Evolutionary conservation across 2,329 filamentous ascomycete species (phyloP).

Genomic region (Exophiala dermatitidis): DNA sequence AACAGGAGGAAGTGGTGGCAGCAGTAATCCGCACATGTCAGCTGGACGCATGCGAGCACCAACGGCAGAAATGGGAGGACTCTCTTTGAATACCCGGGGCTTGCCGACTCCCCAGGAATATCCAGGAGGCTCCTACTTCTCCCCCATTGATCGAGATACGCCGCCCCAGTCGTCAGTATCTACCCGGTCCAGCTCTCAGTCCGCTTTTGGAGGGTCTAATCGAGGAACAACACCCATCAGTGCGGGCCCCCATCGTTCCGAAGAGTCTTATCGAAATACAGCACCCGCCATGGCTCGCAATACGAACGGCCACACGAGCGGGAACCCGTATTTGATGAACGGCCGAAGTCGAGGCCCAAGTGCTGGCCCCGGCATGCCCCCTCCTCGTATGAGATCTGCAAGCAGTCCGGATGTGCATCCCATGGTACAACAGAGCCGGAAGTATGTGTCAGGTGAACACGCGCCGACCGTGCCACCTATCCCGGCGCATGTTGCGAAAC

Average conservation of each 20-base stretch:
- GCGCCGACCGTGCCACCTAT: slow-evolving; percentile 71
- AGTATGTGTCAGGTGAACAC: slow-evolving; percentile 43
- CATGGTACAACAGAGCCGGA: slow-evolving; percentile 45
- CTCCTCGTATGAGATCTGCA: slow-evolving; percentile 71
- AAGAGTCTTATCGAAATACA: slow-evolving; percentile 73
- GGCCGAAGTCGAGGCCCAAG: slow-evolving; percentile 34
- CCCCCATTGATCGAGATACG: slow-evolving; percentile 61
- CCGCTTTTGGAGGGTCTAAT: slow-evolving; percentile 70
- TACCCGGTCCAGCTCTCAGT: slow-evolving; percentile 44
- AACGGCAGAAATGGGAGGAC: slow-evolving; percentile 14
- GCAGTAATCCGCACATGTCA: slow-evolving; percentile 21
- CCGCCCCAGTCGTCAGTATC: slow-evolving; percentile 46
- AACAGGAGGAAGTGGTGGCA: slow-evolving; percentile 53
- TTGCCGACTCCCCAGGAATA: slow-evolving; percentile 54
- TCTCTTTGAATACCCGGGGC: slow-evolving; percentile 23
- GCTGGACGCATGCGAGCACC: slow-evolving; percentile 21
- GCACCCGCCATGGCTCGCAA: slow-evolving; percentile 76
- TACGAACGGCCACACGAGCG: slow-evolving; percentile 57
- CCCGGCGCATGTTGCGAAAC: slow-evolving; percentile 59
- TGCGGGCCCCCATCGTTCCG: slow-evolving; percentile 59
- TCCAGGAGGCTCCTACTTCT: slow-evolving; percentile 83
- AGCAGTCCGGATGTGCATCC: slow-evolving; percentile 91
- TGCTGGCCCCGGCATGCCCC: slow-evolving; percentile 8
- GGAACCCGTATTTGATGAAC: slow-evolving; percentile 56
- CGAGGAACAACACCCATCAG: slow-evolving; percentile 58